Evolutionary conservation across 2,329 filamentous ascomycete species (phyloP).

Genomic region (Pseudonectria buxi): DNA sequence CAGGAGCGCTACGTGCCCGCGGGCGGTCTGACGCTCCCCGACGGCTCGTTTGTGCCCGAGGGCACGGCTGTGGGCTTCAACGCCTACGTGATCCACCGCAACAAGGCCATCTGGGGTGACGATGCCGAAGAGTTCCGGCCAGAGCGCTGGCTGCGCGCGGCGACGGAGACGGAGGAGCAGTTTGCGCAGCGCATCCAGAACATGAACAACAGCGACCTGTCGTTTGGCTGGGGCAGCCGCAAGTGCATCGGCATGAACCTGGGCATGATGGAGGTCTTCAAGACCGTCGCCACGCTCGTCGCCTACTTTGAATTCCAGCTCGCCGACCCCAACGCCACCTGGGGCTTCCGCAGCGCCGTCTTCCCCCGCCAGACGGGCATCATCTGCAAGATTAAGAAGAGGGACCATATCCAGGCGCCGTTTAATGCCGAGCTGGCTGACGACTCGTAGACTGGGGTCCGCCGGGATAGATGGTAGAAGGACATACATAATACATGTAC

Average conservation of each 20-base stretch:
- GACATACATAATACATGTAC: too few species aligned
- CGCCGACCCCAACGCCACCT: slow-evolving; percentile 14
- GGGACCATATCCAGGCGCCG: too few species aligned
- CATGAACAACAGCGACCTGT: slow-evolving; percentile 30
- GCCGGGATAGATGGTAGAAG: too few species aligned
- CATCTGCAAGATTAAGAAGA: too few species aligned
- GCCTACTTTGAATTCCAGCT: slow-evolving; percentile 33
- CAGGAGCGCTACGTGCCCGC: slow-evolving; percentile 40
- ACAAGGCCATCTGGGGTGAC: slow-evolving; percentile 33
- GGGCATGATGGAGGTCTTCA: slow-evolving; percentile 27
- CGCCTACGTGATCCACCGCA: slow-evolving; percentile 28
- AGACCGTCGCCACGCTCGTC: slow-evolving; percentile 38
- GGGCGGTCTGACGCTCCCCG: slow-evolving; percentile 28
- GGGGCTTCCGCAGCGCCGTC: too few species aligned
- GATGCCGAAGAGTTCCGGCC: slow-evolving; percentile 39
- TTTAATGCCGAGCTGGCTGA: too few species aligned
- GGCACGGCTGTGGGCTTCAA: slow-evolving; percentile 29
- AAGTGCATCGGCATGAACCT: slow-evolving; percentile 30
- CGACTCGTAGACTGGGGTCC: too few species aligned
- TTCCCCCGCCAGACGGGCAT: too few species aligned
- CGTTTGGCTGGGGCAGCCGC: slow-evolving; percentile 28
- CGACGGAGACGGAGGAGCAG: slow-evolving; percentile 24
- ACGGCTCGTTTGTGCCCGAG: slow-evolving; percentile 23
- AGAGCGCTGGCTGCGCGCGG: slow-evolving; percentile 37
- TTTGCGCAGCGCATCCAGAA: slow-evolving; percentile 26